A percentile compares a stretch with the other conserved stretches of the same genome.
phyloP scores from a whole-genome alignment of 2,329 filamentous ascomycete genomes.

The Fusarium euwallaceae region DNA sequence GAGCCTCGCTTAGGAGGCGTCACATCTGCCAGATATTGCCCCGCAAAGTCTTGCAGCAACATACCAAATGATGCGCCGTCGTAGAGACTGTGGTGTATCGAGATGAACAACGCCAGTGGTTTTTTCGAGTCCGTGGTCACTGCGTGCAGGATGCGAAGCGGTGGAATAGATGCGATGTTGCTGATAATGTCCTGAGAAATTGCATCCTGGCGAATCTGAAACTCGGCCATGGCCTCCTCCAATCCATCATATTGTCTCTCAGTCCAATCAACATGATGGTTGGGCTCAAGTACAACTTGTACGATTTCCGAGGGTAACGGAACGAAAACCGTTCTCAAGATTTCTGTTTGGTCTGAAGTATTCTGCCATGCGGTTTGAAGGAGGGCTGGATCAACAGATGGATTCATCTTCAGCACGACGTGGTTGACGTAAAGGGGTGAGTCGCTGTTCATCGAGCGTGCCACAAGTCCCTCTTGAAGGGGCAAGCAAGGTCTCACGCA shows the following conservation, averaged over 20 bases:
- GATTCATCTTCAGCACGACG: background rate
- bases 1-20: background rate
- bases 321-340: constrained; percentile 6
- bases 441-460: constrained; percentile 3
- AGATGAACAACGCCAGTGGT: constrained; percentile 1
- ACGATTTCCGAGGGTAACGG: constrained; percentile 4
- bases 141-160: background rate
- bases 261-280: background rate
- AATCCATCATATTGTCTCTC: constrained; percentile 1
- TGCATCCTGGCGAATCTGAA: background rate
- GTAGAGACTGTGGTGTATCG: constrained; percentile 2
- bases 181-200: background rate
- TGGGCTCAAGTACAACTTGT: background rate
- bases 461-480: constrained; percentile 3
- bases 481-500: background rate
- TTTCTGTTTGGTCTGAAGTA: background rate
- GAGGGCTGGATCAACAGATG: background rate
- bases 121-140: background rate
- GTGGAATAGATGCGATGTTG: background rate
- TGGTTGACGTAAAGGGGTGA: background rate
- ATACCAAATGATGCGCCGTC: background rate
- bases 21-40: background rate
- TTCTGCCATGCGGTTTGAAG: background rate
- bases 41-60: constrained; percentile 1
- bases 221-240: background rate